Base-by-base conservation (phyloP, 1,284 basidiomycete genomes). In the Austroboletus novae-zelandiae region DNA sequence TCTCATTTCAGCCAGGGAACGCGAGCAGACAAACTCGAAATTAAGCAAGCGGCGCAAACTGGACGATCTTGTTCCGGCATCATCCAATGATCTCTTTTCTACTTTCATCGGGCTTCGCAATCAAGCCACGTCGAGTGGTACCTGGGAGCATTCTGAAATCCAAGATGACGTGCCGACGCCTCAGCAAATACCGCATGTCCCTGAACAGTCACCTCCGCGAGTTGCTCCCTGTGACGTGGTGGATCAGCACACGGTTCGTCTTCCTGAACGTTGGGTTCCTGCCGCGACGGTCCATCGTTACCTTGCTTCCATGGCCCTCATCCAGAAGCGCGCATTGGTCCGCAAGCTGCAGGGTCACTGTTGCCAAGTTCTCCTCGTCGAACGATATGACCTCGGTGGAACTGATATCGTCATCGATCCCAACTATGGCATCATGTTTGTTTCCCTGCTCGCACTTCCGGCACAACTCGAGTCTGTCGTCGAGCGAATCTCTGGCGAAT, bases 291-390 rank as follows among this genome's bases (percentile, higher is more conserved):
- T 61, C n/a, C 85, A 89, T 63, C 75, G 73, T 25, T 90, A 89
- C 59, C 72, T 91, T 64, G 79, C 79, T 15, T 89, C 85, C 15
- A 62, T 89, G 49, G 71, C 79, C 25, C 54, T 88, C n/a, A 70
- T 89, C 5, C 86, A 89, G 62, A 83, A 83, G 58, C 80, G 79
- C 45, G 71, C 70, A 11, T 69, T 90, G 2, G 73, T 84, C 31
- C 75, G 74, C 8, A 65, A 68, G 14, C 71, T 90, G 18, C 66
- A 71, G 9, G 73, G 74, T 17, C 62, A 57, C 9, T 56, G 67
- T 18, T 80, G 76, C 54, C 64, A 67, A 7, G 67, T 88, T 25
- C 74, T 79, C 13, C 73, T 89, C 9, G 72, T 83, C 4, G 87
- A 88, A 61, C 78, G 87, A 36, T 77, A 79, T 15, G 64, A 67